Conservation (phyloP, 345 rosid genomes). For the Populus ilicifolia region DNA sequence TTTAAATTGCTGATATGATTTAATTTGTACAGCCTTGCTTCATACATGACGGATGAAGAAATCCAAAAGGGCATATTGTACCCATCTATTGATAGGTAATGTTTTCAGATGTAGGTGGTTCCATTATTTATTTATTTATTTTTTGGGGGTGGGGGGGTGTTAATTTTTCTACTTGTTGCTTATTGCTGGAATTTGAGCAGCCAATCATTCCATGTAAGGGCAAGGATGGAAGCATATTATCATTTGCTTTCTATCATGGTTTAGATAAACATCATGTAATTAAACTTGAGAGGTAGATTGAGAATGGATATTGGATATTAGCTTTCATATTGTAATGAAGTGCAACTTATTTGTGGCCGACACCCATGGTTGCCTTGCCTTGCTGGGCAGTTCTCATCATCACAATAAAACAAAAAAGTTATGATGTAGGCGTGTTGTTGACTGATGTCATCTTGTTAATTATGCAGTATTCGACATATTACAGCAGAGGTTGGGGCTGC, state of each 20-base stretch:
- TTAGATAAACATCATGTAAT: background rate
- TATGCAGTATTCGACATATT: slow-evolving; percentile 81
- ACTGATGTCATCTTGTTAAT: slow-evolving; percentile 3
- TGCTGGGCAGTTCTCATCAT: background rate
- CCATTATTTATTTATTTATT: background rate
- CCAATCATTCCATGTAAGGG: background rate
- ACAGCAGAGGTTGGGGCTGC: slow-evolving; percentile 95
- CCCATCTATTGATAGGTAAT: slow-evolving; percentile 82
- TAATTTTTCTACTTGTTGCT: background rate
- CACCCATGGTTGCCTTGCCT: background rate
- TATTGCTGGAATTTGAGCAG: background rate
- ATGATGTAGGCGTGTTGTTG: background rate
- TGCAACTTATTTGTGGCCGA: background rate
- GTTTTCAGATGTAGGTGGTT: background rate
- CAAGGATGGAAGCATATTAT: background rate
- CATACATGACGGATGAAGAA: slow-evolving; percentile 90
- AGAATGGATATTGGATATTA: background rate
- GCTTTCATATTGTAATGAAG: background rate
- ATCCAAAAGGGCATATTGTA: slow-evolving; percentile 67
- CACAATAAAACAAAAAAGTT: background rate
- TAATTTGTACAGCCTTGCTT: slow-evolving; percentile 71
- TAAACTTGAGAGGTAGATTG: background rate
- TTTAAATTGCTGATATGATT: slow-evolving; percentile 14
- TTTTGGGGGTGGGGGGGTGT: background rate
- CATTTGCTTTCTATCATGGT: background rate